Evolutionary conservation across 2,329 filamentous ascomycete species (phyloP).

Genomic region (Xylaria sp.): DNA sequence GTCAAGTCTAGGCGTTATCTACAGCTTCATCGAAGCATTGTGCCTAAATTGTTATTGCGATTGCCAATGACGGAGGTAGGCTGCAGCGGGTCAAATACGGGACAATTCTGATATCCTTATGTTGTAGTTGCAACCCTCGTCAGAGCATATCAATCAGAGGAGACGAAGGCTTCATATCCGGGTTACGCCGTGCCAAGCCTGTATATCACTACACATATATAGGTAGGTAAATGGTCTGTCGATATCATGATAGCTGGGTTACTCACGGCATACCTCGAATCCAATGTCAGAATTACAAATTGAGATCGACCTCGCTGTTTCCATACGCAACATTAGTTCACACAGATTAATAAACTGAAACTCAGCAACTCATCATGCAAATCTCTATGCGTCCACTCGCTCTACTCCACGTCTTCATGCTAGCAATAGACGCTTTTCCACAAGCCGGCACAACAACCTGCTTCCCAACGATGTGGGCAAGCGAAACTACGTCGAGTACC

Average conservation of each 20-base stretch:
- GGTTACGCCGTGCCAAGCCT: constrained; percentile 3
- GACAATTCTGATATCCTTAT: not conserved
- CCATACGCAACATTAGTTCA: too few relatives aligned
- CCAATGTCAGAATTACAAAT: not conserved
- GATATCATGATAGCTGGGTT: not conserved
- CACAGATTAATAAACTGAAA: not conserved
- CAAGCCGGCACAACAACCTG: constrained; percentile 18
- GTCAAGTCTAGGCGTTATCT: constrained; percentile 4
- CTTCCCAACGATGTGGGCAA: constrained; percentile 5
- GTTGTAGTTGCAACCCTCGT: constrained; percentile 22
- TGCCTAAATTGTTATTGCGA: constrained; percentile 18
- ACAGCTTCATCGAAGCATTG: constrained; percentile 4
- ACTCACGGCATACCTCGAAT: not conserved
- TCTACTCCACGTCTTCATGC: not conserved
- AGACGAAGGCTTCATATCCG: constrained; percentile 15
- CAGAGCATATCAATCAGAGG: constrained; percentile 7
- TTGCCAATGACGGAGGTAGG: not conserved
- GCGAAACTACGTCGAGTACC: not conserved
- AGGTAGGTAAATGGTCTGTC: not conserved
- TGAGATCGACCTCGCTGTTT: not conserved
- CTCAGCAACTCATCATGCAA: not conserved
- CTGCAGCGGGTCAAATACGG: constrained; percentile 1
- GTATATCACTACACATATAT: not conserved
- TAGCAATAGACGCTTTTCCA: not conserved
- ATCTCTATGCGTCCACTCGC: not conserved